Conservation (phyloP, 1,139 yeast genomes). For the Arxiozyma telluris region DNA sequence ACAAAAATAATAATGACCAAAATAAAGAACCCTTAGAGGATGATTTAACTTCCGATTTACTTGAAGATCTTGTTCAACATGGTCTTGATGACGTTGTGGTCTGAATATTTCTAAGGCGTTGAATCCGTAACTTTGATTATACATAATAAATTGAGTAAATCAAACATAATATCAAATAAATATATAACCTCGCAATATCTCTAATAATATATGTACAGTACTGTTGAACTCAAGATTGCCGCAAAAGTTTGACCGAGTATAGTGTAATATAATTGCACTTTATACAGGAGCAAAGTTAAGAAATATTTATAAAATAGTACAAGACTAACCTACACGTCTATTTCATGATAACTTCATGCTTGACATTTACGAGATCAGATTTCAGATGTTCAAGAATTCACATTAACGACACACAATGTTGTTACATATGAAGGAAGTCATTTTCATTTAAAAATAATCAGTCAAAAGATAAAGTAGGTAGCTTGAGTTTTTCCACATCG, state of each 20-base stretch:
- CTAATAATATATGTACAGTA: too few species aligned
- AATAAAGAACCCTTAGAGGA: constrained; percentile 37
- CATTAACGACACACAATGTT: background rate
- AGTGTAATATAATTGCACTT: background rate
- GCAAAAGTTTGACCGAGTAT: background rate
- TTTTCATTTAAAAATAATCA: constrained; percentile 13
- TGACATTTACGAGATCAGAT: background rate
- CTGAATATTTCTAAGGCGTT: constrained; percentile 2
- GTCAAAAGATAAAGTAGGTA: constrained; percentile 51
- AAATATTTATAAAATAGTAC: background rate
- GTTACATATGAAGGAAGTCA: background rate
- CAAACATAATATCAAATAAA: background rate
- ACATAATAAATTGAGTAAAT: too few species aligned
- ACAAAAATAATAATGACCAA: constrained; percentile 4
- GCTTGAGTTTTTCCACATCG: constrained; percentile 86
- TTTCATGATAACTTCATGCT: background rate
- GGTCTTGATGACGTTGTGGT: constrained; percentile 21
- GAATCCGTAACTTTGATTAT: too few species aligned
- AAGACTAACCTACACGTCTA: too few species aligned
- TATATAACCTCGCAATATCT: background rate
- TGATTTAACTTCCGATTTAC: constrained; percentile 40
- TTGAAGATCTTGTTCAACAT: constrained; percentile 30
- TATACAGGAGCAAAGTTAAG: background rate
- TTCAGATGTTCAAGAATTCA: background rate
- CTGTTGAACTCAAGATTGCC: background rate